Conservation (phyloP, 305 asterid genomes). For the Andrographis paniculata region DNA sequence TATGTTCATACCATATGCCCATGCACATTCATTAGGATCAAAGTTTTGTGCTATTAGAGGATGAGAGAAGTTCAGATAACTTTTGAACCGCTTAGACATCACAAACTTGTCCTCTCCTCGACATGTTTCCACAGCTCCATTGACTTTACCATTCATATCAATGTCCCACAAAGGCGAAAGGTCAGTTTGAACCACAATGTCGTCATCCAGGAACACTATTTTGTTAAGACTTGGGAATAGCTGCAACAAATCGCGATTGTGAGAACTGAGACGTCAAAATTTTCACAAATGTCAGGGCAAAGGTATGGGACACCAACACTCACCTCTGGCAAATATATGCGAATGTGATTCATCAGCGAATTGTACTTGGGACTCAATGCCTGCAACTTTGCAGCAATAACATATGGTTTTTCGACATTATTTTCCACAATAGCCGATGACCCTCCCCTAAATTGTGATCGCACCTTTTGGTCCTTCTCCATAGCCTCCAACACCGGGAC, state of each 20-base stretch:
- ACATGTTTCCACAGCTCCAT: constrained; percentile 93
- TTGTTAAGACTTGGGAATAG: constrained; percentile 78
- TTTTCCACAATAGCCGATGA: constrained; percentile 81
- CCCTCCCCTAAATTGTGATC: constrained; percentile 84
- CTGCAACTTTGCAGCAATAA: constrained; percentile 92
- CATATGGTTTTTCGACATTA: constrained; percentile 68
- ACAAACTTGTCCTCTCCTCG: constrained; percentile 76
- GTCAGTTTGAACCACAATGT: constrained; percentile 83
- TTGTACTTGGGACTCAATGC: constrained; percentile 94
- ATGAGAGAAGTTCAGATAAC: constrained; percentile 88
- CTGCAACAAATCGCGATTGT: constrained; percentile 33
- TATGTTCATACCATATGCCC: constrained; percentile 98
- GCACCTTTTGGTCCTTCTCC: constrained; percentile 86
- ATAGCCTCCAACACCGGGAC: constrained; percentile 94
- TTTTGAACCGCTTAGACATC: constrained; percentile 86
- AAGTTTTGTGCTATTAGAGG: constrained; percentile 66
- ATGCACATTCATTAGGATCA: constrained; percentile 82
- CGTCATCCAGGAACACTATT: constrained; percentile 87
- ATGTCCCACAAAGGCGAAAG: constrained; percentile 90
- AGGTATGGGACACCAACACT: constrained; percentile 12
- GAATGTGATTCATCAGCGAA: constrained; percentile 85
- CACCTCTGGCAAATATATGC: constrained; percentile 93
- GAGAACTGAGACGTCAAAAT: constrained; percentile 3
- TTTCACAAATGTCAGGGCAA: constrained; percentile 10
- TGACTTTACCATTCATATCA: constrained; percentile 83